Evolutionary conservation across 495 filamentous ascomycete species (phyloP).

Genomic region (Penicillium bovifimosum): DNA sequence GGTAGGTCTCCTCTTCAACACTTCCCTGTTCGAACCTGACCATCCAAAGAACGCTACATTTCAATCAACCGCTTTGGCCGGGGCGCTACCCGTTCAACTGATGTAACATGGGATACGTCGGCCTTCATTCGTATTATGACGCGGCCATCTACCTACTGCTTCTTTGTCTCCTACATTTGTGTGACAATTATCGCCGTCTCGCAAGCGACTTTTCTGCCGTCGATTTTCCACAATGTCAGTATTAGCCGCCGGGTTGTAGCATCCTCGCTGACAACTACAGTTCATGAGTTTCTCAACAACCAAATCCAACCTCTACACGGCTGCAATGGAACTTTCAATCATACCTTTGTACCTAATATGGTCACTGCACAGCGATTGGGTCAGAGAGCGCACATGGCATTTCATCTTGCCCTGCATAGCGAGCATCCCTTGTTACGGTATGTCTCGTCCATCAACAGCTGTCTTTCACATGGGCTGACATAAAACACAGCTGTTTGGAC

Average conservation of each 20-base stretch:
- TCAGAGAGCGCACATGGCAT: not conserved
- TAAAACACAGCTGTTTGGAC: not conserved
- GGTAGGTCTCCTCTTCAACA: not conserved
- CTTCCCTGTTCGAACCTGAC: too few species aligned
- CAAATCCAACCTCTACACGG: not conserved
- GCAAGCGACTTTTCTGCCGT: not conserved
- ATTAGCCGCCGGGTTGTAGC: not conserved
- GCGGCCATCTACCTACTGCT: not conserved
- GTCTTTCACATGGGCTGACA: not conserved
- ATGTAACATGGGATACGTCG: not conserved
- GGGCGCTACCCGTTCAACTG: not conserved
- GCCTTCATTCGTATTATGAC: not conserved
- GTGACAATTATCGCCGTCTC: not conserved
- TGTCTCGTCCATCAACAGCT: not conserved
- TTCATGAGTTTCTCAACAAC: not conserved
- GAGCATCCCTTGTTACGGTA: not conserved
- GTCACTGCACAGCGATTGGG: not conserved
- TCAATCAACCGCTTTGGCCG: not conserved
- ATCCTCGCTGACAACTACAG: not conserved
- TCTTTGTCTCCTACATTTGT: not conserved
- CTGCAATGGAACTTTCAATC: not conserved
- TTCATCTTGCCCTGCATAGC: not conserved
- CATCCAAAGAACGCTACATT: not conserved
- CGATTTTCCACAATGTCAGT: not conserved
- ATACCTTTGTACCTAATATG: not conserved